A percentile compares a stretch with the other conserved stretches of the same genome.
Evolutionary conservation across 2,329 filamentous ascomycete species (phyloP).

Genomic region (Fusarium paranaense): DNA sequence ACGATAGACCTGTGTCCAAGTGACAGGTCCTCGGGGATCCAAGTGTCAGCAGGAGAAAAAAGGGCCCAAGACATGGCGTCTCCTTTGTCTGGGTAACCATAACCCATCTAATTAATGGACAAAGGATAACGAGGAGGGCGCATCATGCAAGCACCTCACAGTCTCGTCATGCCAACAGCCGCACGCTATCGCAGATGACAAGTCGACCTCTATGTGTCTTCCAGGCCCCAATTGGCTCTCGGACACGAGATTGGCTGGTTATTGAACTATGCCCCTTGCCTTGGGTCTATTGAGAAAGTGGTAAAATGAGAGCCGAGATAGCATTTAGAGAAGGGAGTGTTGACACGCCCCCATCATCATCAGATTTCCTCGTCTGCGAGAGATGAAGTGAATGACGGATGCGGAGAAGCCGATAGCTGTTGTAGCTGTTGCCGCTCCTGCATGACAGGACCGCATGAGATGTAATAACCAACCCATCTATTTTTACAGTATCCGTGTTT

Average conservation of each 20-base stretch:
- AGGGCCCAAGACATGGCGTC: not conserved
- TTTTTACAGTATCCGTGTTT: conserved; percentile 8
- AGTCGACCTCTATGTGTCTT: not conserved
- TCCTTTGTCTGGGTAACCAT: not conserved
- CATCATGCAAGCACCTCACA: not conserved
- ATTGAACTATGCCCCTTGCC: not conserved
- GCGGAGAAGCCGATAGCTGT: not conserved
- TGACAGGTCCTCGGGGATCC: not conserved
- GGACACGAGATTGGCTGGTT: not conserved
- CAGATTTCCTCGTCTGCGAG: not conserved
- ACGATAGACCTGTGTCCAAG: not conserved
- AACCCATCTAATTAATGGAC: not conserved
- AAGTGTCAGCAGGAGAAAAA: not conserved
- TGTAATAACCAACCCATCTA: not conserved
- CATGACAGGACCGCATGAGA: conserved; percentile 14
- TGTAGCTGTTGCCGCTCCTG: not conserved
- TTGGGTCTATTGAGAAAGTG: not conserved
- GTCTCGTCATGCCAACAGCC: not conserved
- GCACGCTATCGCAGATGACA: not conserved
- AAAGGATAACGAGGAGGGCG: not conserved
- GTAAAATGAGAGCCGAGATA: not conserved
- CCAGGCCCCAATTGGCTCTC: not conserved
- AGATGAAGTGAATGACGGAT: not conserved
- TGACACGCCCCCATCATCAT: not conserved
- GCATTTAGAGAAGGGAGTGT: not conserved